A percentile compares a stretch with the other conserved stretches of the same genome.
phyloP scores from a whole-genome alignment of 768 basidiomycete genomes.

The Mycena sanguinolenta region DNA sequence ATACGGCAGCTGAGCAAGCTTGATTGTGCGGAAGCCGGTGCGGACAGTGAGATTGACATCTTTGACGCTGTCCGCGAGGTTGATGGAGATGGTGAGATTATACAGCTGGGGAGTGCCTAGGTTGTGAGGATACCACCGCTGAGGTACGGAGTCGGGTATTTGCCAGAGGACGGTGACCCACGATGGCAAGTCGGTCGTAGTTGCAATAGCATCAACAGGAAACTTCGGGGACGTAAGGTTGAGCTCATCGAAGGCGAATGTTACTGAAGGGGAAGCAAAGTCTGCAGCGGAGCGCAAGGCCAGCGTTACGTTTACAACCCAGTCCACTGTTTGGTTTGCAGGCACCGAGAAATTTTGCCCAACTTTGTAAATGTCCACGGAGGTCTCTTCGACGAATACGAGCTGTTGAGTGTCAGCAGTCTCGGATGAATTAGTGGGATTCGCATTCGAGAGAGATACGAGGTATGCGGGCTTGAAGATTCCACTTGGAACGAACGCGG shows the following conservation, averaged over 20 bases:
- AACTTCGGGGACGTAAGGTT: conserved; percentile 54
- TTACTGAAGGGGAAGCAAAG: conserved; percentile 51
- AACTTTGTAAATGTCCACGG: conserved; percentile 68
- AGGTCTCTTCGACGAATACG: conserved; percentile 65
- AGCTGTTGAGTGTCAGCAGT: conserved; percentile 40
- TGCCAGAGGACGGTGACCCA: conserved; percentile 61
- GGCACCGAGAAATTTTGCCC: conserved; percentile 61
- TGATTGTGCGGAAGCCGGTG: conserved; percentile 72
- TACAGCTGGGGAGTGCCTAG: conserved; percentile 69
- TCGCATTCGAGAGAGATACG: conserved; percentile 52
- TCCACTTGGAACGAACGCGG: conserved; percentile 69
- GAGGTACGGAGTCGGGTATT: conserved; percentile 59
- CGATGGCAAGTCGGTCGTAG: conserved; percentile 45
- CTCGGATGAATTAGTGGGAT: conserved; percentile 39
- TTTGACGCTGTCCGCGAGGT: conserved; percentile 38
- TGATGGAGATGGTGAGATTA: conserved; percentile 60
- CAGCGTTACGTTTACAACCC: conserved; percentile 68
- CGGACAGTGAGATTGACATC: conserved; percentile 56
- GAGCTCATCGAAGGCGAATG: conserved; percentile 63
- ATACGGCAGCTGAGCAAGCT: conserved; percentile 64
- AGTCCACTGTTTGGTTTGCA: conserved; percentile 63
- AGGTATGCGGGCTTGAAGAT: conserved; percentile 70
- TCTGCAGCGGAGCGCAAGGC: conserved; percentile 58
- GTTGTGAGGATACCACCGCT: conserved; percentile 69
- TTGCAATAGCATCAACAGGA: conserved; percentile 39